phyloP scores from a whole-genome alignment of 768 basidiomycete species.

The Kwoniella sp. region DNA sequence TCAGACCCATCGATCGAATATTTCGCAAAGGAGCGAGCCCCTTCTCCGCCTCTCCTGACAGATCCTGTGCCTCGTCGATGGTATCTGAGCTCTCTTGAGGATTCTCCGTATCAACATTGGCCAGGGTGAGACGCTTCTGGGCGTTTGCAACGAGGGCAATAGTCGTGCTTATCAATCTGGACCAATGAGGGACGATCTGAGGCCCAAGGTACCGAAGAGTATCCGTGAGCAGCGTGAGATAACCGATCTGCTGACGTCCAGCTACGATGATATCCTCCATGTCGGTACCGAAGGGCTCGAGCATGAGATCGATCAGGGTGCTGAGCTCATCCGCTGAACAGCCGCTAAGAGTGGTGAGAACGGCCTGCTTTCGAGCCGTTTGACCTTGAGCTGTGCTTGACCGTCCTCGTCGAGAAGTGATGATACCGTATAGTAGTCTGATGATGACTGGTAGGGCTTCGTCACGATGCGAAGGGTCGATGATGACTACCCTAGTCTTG shows the following conservation, averaged over 20 bases:
- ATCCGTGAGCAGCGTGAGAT: constrained; percentile 79
- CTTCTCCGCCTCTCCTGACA: constrained; percentile 56
- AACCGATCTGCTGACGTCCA: constrained; percentile 72
- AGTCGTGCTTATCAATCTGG: constrained; percentile 69
- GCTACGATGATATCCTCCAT: constrained; percentile 25
- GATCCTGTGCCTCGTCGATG: constrained; percentile 54
- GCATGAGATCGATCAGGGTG: constrained; percentile 82
- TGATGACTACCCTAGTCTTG: constrained; percentile 51
- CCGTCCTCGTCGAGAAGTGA: constrained; percentile 77
- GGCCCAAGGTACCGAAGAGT: constrained; percentile 80
- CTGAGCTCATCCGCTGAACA: constrained; percentile 74
- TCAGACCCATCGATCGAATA: constrained; percentile 79
- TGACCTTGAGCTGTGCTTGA: constrained; percentile 63
- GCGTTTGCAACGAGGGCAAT: constrained; percentile 69
- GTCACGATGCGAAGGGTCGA: constrained; percentile 63
- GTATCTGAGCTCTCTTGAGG: constrained; percentile 57
- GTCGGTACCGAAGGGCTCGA: constrained; percentile 64
- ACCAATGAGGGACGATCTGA: constrained; percentile 71
- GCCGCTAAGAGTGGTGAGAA: constrained; percentile 70
- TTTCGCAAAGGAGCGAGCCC: constrained; percentile 61
- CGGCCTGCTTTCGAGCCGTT: constrained; percentile 71
- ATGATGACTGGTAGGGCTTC: constrained; percentile 72
- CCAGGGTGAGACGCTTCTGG: constrained; percentile 62
- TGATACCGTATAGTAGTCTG: constrained; percentile 80
- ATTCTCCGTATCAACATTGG: constrained; percentile 27